Base-by-base conservation (phyloP, 768 basidiomycete species). In the Coprinellus aureogranulatus region DNA sequence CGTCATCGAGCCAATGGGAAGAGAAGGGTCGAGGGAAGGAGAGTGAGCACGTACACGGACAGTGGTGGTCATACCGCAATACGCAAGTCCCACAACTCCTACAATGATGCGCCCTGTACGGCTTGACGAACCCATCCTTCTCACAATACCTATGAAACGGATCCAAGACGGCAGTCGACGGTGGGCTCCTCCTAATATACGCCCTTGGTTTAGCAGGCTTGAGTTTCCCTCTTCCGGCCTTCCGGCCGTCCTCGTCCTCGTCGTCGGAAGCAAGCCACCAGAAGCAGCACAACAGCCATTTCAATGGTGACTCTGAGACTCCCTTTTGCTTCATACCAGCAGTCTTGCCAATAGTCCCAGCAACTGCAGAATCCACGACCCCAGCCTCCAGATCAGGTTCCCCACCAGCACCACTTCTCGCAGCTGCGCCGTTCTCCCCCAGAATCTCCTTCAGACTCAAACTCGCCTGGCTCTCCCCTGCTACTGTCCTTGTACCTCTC, bases 31-130 rank as follows among this genome's bases (percentile, higher is more conserved):
- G 9, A 23, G 50, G 26, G 41, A 12, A 26, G 52, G 55, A 47
- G 14, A 41, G 53, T 26, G 20, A 5, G 8, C 3, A 75, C 86
- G 61, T 68, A 90, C 90, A 94, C 50, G 92, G 92, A 72, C 92
- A 94, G 66, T 94, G 92, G 71, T 94, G 92, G 66, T 94, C 92
- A 62, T 87, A 94, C 68, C 84, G 88, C 47, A 94, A 68, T 5
- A 94, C 77, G 65, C 92, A 94, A 88, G 84, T 91, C n/a, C 89
- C 92, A 73, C 92, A 94, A 40, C 75, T 73, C 31, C 89, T 77
- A 70, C 92, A 94, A 68, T 94, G 92, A 69, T 94, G 92, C 10
- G 89, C 71, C 41, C 91, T 70, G 58, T 82, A 79, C 0, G 92
- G 92, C 67, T 92, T 93, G 53, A 89, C 71, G 42, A 92, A 77